Base-by-base conservation (phyloP, 805 yeast genomes). In the Wickerhamiella shivajii region DNA sequence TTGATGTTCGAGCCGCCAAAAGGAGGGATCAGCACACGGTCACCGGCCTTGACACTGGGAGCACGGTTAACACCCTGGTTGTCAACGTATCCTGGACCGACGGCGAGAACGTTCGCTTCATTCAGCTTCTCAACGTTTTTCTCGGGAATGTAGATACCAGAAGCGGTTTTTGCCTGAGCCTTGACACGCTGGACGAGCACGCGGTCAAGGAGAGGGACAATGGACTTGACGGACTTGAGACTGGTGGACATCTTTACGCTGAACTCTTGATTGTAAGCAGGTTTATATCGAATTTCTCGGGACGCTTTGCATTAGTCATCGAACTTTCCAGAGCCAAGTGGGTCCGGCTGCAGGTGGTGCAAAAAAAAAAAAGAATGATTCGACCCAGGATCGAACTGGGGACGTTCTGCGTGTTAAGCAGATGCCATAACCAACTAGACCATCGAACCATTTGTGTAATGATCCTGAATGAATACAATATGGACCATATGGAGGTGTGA, bases 371-470 rank as follows among this genome's bases (percentile, higher is more conserved):
- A 64, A 53, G 54, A 53, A 47, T 84, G 95, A 83, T 77, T 81
- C 75, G 78, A 84, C 96, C 96, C 96, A 85, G 96, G 96, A 83
- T 87, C 95, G 96, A 87, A 87, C 96, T 84, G 95, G 96, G 95
- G 96, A 87, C 96, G 85, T 80, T 80, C 90, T 84, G 94, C 95
- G 95, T 85, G 96, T 85, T 83, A 85, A 81, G 95, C 95, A 84
- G 90, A 80, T 80, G 95, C 93, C 95, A 85, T 85, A 74, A 84
- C 95, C 95, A 64, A 84, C 95, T 84, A 84, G 94, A 84, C 95
- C 95, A 84, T 38, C 41, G 41, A 38, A 38, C 41, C 41, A n/a
- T n/a, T n/a, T n/a, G n/a, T n/a, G n/a, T n/a, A n/a, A n/a, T n/a
- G n/a, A n/a, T n/a, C n/a, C n/a, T n/a, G n/a, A n/a, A n/a, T n/a